Base-by-base conservation (phyloP, 2,329 filamentous ascomycete species). In the Penicillium corylophilum region DNA sequence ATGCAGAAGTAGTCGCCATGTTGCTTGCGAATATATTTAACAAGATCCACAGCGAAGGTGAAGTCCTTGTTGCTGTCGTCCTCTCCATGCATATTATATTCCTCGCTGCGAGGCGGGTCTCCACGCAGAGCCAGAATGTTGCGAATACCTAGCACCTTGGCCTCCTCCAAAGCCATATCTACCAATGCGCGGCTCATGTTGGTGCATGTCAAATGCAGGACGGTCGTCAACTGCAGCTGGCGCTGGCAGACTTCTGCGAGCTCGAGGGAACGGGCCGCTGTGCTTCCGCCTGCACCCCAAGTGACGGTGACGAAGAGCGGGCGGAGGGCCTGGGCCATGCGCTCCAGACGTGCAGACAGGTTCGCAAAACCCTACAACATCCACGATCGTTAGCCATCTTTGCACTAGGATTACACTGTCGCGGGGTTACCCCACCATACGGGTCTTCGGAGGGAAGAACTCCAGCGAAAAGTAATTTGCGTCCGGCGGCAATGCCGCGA, bases 361-460 rank as follows among this genome's bases (percentile, higher is more conserved):
- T 99, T 99, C 57, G 90, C 87, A 66, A 94, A 95, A 60, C 94
- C 94, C 81, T 83, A 63, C 46, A 60, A 28, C 23, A 46, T 8
- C 29, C 45, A 53, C 42, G 4, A 35, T 35, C 24, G 44, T 71
- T 62, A 74, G 63, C 54, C 47, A 50, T 54, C 39, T 23, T 55
- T 36, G 28, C 38, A 48, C 46, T 24, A 52, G 33, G 18, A 36
- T 7, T 39, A 16, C 28, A 46, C 29, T 18, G n/a, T 20, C 62
- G 68, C 65, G 64, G 60, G 60, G 64, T 60, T 60, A 66, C 64
- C 74, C 64, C 67, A 83, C 82, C 86, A 95, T 96, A 55, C 87
- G 82, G 42, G 94, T 99, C 79, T 97, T 99, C 57, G 94, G 94
- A 61, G 94, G 94, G 77, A 99, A 99, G 84, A 99, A 99, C 77